These are phyloP conservation scores for Candida piceae DNA, from an alignment of 805 yeast species.

Conservation along the genomic window DNA sequence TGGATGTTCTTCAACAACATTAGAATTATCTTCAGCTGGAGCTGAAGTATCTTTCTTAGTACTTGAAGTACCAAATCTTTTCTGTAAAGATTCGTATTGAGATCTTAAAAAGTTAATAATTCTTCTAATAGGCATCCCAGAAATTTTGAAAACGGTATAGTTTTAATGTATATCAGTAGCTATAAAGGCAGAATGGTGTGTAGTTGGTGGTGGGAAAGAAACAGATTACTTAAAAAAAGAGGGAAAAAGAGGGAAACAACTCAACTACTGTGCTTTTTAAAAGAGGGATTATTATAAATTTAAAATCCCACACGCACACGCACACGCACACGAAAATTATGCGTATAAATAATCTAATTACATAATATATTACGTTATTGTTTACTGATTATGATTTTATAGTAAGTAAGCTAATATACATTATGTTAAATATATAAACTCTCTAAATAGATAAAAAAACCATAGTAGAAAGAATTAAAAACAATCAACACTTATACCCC, in stretches of 20 bases:
- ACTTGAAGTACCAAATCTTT: slow-evolving; percentile 21
- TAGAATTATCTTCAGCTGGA: slow-evolving; percentile 13
- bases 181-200: not conserved
- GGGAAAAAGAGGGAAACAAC: not conserved
- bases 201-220: not conserved
- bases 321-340: no score
- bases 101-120: slow-evolving; percentile 27
- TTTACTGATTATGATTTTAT: no score
- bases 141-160: not conserved
- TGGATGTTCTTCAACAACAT: not conserved
- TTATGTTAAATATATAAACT: slow-evolving; percentile 14
- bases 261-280: no score
- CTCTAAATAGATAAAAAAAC: no score
- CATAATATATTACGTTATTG: no score
- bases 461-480: slow-evolving; percentile 1
- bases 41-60: slow-evolving; percentile 11
- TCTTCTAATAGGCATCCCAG: slow-evolving; percentile 32
- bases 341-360: no score
- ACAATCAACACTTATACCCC: slow-evolving; percentile 1
- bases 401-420: slow-evolving; percentile 24
- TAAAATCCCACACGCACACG: no score
- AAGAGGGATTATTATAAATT: no score
- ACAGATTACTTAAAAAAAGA: not conserved
- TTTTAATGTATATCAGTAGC: not conserved
- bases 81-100: slow-evolving; percentile 27